These are phyloP conservation scores for Calonectria pteridis DNA, from an alignment of 2,329 filamentous ascomycete species.

Conservation along the genomic window DNA sequence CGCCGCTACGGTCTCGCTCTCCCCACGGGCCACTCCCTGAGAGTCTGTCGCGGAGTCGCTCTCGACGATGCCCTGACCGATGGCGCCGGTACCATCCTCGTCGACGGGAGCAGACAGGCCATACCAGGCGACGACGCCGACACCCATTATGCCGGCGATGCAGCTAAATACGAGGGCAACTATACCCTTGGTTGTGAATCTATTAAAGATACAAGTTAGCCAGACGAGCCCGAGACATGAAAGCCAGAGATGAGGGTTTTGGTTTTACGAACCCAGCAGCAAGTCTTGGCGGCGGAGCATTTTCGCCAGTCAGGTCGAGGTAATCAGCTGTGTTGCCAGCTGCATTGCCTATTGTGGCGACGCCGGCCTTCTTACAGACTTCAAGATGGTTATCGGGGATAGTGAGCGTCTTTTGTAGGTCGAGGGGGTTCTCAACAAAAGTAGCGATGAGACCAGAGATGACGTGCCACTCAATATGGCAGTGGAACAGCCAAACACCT, in stretches of 20 bases:
- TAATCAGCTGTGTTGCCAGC: conserved; percentile 76
- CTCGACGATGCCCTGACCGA: conserved; percentile 36
- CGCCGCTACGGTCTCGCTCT: conserved; percentile 3
- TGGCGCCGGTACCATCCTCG: conserved; percentile 32
- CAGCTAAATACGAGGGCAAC: conserved; percentile 82
- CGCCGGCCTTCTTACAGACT: conserved; percentile 65
- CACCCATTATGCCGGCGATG: conserved; percentile 75
- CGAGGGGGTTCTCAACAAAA: conserved; percentile 72
- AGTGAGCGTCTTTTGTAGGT: conserved; percentile 70
- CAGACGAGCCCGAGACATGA: neutral
- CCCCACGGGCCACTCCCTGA: neutral
- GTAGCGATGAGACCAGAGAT: conserved; percentile 73
- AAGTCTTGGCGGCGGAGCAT: conserved; percentile 65
- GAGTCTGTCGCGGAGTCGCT: conserved; percentile 28
- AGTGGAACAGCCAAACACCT: conserved; percentile 82
- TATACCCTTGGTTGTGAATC: conserved; percentile 78
- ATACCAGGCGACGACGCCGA: conserved; percentile 77
- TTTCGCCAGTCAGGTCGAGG: conserved; percentile 74
- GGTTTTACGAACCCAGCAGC: conserved; percentile 67
- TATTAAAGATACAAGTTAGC: conserved; percentile 34
- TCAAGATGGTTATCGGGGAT: conserved; percentile 72
- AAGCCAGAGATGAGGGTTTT: neutral
- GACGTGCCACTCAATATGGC: conserved; percentile 85
- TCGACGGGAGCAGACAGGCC: conserved; percentile 51
- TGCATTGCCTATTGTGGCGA: conserved; percentile 76